Evolutionary conservation across 805 yeast species (phyloP).

Genomic region (Saccharomycopsis capsularis): DNA sequence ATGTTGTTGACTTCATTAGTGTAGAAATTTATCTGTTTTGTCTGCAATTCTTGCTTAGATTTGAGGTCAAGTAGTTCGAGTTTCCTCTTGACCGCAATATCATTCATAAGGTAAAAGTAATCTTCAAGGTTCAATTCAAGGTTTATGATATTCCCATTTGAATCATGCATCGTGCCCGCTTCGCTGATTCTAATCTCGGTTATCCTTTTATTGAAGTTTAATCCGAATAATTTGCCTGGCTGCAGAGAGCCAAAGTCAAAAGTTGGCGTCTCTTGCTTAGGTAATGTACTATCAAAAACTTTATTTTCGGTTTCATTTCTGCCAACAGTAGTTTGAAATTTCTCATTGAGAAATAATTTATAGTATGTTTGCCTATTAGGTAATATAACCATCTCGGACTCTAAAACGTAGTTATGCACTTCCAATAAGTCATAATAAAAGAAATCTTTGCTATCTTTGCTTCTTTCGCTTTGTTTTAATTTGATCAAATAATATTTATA

Average conservation of each 20-base stretch:
- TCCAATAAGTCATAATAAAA: background rate
- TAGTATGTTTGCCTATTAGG: background rate
- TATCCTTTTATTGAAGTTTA: background rate
- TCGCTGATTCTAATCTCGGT: conserved; percentile 1
- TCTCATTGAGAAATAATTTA: conserved; percentile 6
- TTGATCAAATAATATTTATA: background rate
- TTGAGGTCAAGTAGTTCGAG: background rate
- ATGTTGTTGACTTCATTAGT: background rate
- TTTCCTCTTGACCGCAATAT: conserved; percentile 1
- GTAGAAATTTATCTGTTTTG: background rate
- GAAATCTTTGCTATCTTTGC: background rate
- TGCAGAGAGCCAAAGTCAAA: too few relatives aligned
- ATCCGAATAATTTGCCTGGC: too few relatives aligned
- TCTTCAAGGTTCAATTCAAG: conserved; percentile 3
- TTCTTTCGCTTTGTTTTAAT: background rate
- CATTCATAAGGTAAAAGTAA: conserved; percentile 2
- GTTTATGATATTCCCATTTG: background rate
- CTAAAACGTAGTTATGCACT: background rate
- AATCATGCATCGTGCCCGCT: background rate
- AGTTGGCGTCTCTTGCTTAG: background rate
- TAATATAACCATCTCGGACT: conserved; percentile 1
- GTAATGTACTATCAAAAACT: too few relatives aligned
- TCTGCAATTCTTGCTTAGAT: background rate
- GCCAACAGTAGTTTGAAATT: background rate
- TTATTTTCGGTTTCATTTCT: background rate